Percentiles rank a stretch among this genome's conserved stretches.
Conservation (phyloP, 192 early-diverging fungal species). For the Coemansia guatemalensis region DNA sequence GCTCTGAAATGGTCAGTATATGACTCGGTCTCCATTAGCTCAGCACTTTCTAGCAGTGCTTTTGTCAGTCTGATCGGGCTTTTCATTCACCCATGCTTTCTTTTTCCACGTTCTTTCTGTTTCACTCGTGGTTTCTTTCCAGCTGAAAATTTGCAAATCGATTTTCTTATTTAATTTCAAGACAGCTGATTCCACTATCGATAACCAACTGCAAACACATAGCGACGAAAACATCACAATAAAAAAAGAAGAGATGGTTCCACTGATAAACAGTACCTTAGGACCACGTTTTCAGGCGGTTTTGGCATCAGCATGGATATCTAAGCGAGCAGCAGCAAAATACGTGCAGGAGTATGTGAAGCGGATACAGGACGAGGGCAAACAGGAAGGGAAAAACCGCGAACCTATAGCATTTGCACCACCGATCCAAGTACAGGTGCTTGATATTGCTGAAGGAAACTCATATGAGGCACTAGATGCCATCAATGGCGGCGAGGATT, state of each 20-base stretch:
- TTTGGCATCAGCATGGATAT: conserved; percentile 54
- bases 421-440: conserved; percentile 52
- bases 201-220: too few relatives aligned
- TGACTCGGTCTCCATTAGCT: too few relatives aligned
- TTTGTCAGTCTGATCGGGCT: too few relatives aligned
- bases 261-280: conserved; percentile 16
- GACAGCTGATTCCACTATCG: too few relatives aligned
- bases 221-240: too few relatives aligned
- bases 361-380: conserved; percentile 18
- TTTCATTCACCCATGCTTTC: too few relatives aligned
- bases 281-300: conserved; percentile 46
- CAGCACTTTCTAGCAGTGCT: too few relatives aligned
- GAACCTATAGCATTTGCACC: conserved; percentile 35
- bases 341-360: conserved; percentile 47
- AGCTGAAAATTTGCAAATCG: too few relatives aligned
- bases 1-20: too few relatives aligned
- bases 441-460: conserved; percentile 8
- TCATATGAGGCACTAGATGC: conserved; percentile 43
- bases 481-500: conserved; percentile 52
- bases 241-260: neutral
- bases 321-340: conserved; percentile 43
- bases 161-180: too few relatives aligned
- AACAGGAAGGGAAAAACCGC: neutral
- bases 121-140: too few relatives aligned
- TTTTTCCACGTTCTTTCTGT: too few relatives aligned